Base-by-base conservation (phyloP, 31 red algal species). In the Bonnemaisonia californica region DNA sequence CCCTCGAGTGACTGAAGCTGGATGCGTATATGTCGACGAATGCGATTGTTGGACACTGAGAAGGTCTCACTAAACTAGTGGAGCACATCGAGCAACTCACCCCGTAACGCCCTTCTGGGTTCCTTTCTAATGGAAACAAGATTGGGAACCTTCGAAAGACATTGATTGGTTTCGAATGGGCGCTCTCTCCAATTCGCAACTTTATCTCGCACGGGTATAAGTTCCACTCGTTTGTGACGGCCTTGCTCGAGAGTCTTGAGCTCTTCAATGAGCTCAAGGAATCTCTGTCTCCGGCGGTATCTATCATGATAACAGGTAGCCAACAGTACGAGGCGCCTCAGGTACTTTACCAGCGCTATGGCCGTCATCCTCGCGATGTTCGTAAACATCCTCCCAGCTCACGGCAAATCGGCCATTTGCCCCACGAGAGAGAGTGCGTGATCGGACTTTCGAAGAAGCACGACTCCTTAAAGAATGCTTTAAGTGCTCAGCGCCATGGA, bases 221-320 rank as follows among this genome's bases (percentile, higher is more conserved):
- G 24, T 77, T 77, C 45, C 30, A 77, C 37, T 19, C 19, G 21
- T 77, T 77, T 40, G 51, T 60, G 2, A 77, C 74, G 51, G 74
- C 51, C 21, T 26, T 77, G 19, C 26, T 7, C 32, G 74, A 77
- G 54, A 19, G 42, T 60, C 13, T 77, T 22, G n/a, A 77, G 55
- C 48, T 77, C n/a, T 9, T 34, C 35, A 60, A 30, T 33, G 74
- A 62, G 26, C 0, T 77, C 23, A 77, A 77, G n/a, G n/a, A n/a
- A n/a, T n/a, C n/a, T n/a, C n/a, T n/a, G n/a, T n/a, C n/a, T n/a
- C n/a, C n/a, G n/a, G n/a, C n/a, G n/a, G n/a, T n/a, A n/a, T n/a
- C n/a, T n/a, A n/a, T n/a, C n/a, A n/a, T n/a, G n/a, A n/a, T n/a
- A n/a, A n/a, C n/a, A n/a, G n/a, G n/a, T n/a, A n/a, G n/a, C n/a